Evolutionary conservation across 2,329 filamentous ascomycete genomes (phyloP).

Genomic region (Fusarium beomiforme): DNA sequence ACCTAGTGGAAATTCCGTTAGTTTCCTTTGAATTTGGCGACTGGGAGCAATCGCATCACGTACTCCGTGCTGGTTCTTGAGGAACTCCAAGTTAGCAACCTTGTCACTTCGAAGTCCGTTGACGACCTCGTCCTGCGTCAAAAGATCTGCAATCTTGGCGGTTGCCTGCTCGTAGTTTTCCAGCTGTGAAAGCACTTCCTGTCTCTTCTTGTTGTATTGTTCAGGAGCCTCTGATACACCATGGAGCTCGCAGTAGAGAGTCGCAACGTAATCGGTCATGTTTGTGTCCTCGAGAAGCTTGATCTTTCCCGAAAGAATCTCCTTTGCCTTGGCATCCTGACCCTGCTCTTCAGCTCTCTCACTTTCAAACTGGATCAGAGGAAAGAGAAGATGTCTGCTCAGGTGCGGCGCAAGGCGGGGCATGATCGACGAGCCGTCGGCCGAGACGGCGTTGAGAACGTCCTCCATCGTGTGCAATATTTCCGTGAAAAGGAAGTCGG

Average conservation of each 20-base stretch:
- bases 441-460: slow-evolving; percentile 63
- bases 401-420: slow-evolving; percentile 91
- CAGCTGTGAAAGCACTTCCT: slow-evolving; percentile 85
- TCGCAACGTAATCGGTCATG: slow-evolving; percentile 98
- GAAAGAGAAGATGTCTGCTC: slow-evolving; percentile 96
- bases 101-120: slow-evolving; percentile 94
- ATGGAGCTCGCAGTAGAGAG: slow-evolving; percentile 90
- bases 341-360: slow-evolving; percentile 82
- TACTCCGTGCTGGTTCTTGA: slow-evolving; percentile 95
- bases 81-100: slow-evolving; percentile 96
- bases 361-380: slow-evolving; percentile 90
- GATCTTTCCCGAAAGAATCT: slow-evolving; percentile 88
- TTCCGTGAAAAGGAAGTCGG: slow-evolving; percentile 5
- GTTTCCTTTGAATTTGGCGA: slow-evolving; percentile 6
- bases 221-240: slow-evolving; percentile 79
- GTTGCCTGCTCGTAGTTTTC: slow-evolving; percentile 88
- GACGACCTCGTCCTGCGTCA: slow-evolving; percentile 90
- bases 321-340: slow-evolving; percentile 65
- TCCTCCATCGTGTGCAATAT: slow-evolving; percentile 51
- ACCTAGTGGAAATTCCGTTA: slow-evolving; percentile 61
- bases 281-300: slow-evolving; percentile 96
- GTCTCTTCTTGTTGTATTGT: slow-evolving; percentile 88
- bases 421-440: slow-evolving; percentile 81
- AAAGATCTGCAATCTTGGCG: slow-evolving; percentile 84
- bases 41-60: slow-evolving; percentile 47